These are phyloP conservation scores for Hypoxylon sp. DNA, from an alignment of 2,329 filamentous ascomycete genomes.

Conservation along the genomic window DNA sequence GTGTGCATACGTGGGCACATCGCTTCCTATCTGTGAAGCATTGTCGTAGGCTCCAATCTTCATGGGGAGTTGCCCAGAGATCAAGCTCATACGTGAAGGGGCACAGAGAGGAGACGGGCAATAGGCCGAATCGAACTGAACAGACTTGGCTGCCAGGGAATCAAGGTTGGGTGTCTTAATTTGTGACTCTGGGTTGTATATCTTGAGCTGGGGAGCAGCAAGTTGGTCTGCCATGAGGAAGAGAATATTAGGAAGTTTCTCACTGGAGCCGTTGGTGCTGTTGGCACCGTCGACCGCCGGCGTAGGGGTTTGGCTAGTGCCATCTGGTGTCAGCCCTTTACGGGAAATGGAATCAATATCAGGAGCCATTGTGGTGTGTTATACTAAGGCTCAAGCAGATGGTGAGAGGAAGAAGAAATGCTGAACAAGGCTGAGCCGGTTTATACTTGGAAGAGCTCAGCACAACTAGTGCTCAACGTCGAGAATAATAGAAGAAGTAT, in stretches of 20 bases:
- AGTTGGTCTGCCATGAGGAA: conserved; percentile 99
- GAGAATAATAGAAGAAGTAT: conserved; percentile 18
- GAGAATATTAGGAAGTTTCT: conserved; percentile 79
- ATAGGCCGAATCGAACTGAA: conserved; percentile 94
- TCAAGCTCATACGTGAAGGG: conserved; percentile 94
- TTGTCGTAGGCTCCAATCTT: conserved; percentile 96
- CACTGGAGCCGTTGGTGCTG: conserved; percentile 46
- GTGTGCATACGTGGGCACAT: conserved; percentile 92
- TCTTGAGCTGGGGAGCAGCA: conserved; percentile 89
- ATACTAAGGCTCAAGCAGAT: background rate
- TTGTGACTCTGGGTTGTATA: conserved; percentile 89
- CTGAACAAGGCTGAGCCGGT: conserved; percentile 23
- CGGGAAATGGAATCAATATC: conserved; percentile 80
- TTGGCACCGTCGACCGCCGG: conserved; percentile 41
- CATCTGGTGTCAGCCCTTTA: conserved; percentile 59
- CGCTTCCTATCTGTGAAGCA: conserved; percentile 84
- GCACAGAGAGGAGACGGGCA: conserved; percentile 94
- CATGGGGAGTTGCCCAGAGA: conserved; percentile 90
- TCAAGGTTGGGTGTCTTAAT: conserved; percentile 95
- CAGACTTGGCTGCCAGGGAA: conserved; percentile 81
- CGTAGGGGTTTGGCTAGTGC: conserved; percentile 44
- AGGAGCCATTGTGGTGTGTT: conserved; percentile 68
- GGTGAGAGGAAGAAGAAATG: conserved; percentile 15
- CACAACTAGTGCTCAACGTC: conserved; percentile 10
- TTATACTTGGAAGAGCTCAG: conserved; percentile 16